These are phyloP conservation scores for Suaeda aralocaspica DNA, from an alignment of 148 eudicot species.

Conservation along the genomic window DNA sequence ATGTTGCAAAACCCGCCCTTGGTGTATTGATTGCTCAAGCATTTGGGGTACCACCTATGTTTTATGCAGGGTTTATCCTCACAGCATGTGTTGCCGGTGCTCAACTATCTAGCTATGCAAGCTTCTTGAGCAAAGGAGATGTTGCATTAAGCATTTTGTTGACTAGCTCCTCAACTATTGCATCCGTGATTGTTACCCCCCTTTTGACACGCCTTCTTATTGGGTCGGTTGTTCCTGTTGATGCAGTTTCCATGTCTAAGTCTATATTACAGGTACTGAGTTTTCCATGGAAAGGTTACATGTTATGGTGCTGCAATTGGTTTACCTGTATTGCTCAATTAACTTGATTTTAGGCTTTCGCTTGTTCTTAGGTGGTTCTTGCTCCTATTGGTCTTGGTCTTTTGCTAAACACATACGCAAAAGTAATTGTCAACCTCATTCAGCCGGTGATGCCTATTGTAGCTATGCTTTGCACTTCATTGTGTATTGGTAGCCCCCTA, in stretches of 20 bases:
- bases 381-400: slow-evolving; percentile 76
- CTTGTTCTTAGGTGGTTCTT: slow-evolving; percentile 75
- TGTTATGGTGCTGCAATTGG: not conserved
- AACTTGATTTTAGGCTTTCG: slow-evolving; percentile 30
- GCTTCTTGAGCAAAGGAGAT: slow-evolving; percentile 94
- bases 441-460: slow-evolving; percentile 92
- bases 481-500: slow-evolving; percentile 97
- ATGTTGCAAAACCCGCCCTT: slow-evolving; percentile 63
- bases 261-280: slow-evolving; percentile 89
- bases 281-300: slow-evolving; percentile 3
- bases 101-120: slow-evolving; percentile 94
- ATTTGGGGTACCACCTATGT: slow-evolving; percentile 74
- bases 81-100: slow-evolving; percentile 96
- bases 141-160: slow-evolving; percentile 87
- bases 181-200: slow-evolving; percentile 83
- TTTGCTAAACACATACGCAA: slow-evolving; percentile 79
- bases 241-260: slow-evolving; percentile 88
- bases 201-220: slow-evolving; percentile 90
- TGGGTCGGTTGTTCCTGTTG: slow-evolving; percentile 94
- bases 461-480: slow-evolving; percentile 88
- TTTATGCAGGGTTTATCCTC: slow-evolving; percentile 84
- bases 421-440: slow-evolving; percentile 68
- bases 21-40: slow-evolving; percentile 81
- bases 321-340: slow-evolving; percentile 22
- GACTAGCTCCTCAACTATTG: slow-evolving; percentile 89